A percentile compares a stretch with the other conserved stretches of the same genome.
phyloP scores from a whole-genome alignment of 2,329 filamentous ascomycete genomes.

The Hymenotorrendiella dingleyae region DNA sequence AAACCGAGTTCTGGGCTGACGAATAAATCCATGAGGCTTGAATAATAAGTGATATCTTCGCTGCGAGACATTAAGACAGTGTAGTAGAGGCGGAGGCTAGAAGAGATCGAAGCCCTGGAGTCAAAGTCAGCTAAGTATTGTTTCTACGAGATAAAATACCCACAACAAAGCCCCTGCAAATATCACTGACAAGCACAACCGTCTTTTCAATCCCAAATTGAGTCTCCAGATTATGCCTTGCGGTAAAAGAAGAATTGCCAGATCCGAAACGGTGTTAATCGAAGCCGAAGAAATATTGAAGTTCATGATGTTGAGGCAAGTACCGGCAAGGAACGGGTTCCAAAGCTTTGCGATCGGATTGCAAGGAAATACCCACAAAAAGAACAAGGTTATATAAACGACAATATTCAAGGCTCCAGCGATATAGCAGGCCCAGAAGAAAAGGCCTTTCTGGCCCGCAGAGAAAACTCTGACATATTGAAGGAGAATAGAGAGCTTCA shows the following conservation, averaged over 20 bases:
- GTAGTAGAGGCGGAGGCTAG: constrained; percentile 3
- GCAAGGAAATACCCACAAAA: neutral
- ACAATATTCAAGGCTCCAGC: neutral
- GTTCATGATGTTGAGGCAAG: neutral
- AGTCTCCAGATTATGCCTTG: constrained; percentile 2
- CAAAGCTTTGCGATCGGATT: neutral
- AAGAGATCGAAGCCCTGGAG: neutral
- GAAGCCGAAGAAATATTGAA: neutral
- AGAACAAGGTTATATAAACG: neutral
- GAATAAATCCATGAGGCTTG: neutral
- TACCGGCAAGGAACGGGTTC: neutral
- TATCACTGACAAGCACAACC: neutral
- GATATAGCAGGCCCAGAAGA: neutral
- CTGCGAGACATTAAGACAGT: neutral
- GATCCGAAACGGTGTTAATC: neutral
- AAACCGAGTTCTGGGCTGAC: neutral
- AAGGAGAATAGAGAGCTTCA: neutral
- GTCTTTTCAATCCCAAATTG: neutral
- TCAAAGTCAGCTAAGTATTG: neutral
- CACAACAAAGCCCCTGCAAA: neutral
- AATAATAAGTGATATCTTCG: neutral
- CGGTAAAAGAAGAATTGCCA: neutral
- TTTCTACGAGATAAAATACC: neutral
- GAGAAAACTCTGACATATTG: neutral
- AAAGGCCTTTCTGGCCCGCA: neutral